Conservation (phyloP, 2,329 filamentous ascomycete genomes). For the Ophiocordyceps camponoti-saundersi region DNA sequence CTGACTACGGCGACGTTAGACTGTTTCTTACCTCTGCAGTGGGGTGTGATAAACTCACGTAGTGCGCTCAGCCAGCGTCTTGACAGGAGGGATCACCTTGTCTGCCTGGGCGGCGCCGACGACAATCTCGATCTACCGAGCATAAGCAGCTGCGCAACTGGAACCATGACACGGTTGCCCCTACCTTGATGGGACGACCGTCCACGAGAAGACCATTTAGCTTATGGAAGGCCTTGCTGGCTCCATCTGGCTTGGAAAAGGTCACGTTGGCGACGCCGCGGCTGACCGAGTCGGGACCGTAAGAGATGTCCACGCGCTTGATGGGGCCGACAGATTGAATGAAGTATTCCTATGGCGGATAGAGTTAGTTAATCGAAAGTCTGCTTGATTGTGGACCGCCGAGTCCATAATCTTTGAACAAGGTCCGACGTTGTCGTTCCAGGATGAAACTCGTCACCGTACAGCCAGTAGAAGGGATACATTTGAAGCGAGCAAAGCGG, state of each 20-base stretch:
- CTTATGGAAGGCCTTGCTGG: constrained; percentile 65
- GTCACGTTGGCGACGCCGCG: constrained; percentile 82
- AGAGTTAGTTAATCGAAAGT: constrained; percentile 46
- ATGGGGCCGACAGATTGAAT: constrained; percentile 71
- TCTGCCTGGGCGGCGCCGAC: constrained; percentile 60
- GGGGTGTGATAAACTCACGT: constrained; percentile 28
- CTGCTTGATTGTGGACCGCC: constrained; percentile 7
- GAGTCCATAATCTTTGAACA: constrained; percentile 13
- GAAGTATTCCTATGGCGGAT: constrained; percentile 82
- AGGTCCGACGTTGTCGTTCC: constrained; percentile 12
- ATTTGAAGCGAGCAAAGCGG: constrained; percentile 5
- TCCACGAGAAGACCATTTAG: constrained; percentile 86
- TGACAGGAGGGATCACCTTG: constrained; percentile 44
- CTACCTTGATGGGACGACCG: constrained; percentile 73
- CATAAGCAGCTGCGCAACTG: constrained; percentile 7
- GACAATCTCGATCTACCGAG: constrained; percentile 67
- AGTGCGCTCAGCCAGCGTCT: constrained; percentile 71
- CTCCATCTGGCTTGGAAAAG: constrained; percentile 67
- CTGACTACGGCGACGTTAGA: constrained; percentile 10
- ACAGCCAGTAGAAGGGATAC: not conserved
- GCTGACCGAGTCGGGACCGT: constrained; percentile 82
- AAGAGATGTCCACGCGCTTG: constrained; percentile 81
- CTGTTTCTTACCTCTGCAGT: not conserved
- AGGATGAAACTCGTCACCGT: not conserved
- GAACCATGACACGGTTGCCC: not conserved